Evolutionary conservation across 257 asterid genomes (phyloP).

Genomic region (Voacanga thouarsii): DNA sequence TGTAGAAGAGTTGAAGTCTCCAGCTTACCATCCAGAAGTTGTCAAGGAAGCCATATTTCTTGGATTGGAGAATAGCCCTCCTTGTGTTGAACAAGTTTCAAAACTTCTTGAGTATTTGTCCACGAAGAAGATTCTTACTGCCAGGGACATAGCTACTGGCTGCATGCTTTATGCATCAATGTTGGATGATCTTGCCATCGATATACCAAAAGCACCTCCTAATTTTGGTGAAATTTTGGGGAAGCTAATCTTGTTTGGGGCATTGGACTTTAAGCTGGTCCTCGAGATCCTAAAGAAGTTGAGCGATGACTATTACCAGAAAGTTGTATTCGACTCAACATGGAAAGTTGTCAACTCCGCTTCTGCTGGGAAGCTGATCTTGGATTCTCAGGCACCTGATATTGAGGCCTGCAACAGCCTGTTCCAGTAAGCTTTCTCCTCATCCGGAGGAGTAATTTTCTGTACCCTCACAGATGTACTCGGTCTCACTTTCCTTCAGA

Average conservation of each 20-base stretch:
- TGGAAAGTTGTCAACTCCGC: constrained; percentile 37
- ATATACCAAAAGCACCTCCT: constrained; percentile 86
- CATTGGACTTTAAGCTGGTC: constrained; percentile 58
- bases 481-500: constrained; percentile 19
- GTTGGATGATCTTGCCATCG: constrained; percentile 84
- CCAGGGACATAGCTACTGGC: constrained; percentile 47
- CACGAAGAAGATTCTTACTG: constrained; percentile 45
- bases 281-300: constrained; percentile 53
- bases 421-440: constrained; percentile 33
- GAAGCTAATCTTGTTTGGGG: constrained; percentile 51
- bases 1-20: constrained; percentile 74
- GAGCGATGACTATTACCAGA: constrained; percentile 56
- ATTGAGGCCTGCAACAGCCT: constrained; percentile 61
- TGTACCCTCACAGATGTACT: constrained; percentile 31
- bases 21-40: constrained; percentile 66
- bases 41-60: constrained; percentile 70
- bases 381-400: constrained; percentile 67
- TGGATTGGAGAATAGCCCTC: constrained; percentile 79
- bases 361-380: constrained; percentile 42
- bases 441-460: constrained; percentile 7
- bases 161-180: constrained; percentile 44
- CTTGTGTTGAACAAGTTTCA: constrained; percentile 53
- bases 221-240: constrained; percentile 79
- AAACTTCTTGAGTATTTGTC: constrained; percentile 59
- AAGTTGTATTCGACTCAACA: constrained; percentile 46